These are phyloP conservation scores for Sordariomycetes sp. DNA, from an alignment of 2,329 filamentous ascomycete genomes.

Conservation along the genomic window DNA sequence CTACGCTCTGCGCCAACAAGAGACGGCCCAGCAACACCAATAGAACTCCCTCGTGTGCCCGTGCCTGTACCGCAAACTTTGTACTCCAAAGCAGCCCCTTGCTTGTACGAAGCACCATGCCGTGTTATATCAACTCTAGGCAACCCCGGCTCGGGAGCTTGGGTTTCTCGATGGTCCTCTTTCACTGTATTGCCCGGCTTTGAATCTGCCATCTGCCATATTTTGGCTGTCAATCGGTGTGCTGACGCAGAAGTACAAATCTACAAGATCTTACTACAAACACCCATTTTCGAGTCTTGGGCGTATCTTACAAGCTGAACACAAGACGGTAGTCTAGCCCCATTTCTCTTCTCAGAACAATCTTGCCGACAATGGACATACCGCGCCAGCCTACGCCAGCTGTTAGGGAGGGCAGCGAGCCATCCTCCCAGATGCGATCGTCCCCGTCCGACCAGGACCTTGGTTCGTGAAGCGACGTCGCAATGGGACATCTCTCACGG, in stretches of 20 bases:
- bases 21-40: not conserved
- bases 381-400: not conserved
- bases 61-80: not conserved
- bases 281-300: not conserved
- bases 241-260: not conserved
- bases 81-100: no score
- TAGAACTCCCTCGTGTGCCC: not conserved
- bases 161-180: not conserved
- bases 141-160: not conserved
- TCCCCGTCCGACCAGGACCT: constrained; percentile 5
- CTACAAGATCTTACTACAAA: not conserved
- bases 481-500: constrained; percentile 12
- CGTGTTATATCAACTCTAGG: not conserved
- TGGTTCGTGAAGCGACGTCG: constrained; percentile 18
- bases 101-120: not conserved
- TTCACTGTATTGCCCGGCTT: not conserved
- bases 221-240: not conserved
- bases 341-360: not conserved
- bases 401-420: not conserved
- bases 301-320: not conserved
- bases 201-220: not conserved
- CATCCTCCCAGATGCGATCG: not conserved
- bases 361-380: not conserved
- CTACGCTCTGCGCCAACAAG: not conserved
- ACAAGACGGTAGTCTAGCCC: not conserved